Base-by-base conservation (phyloP, 169 alveolate species). In the Plasmodium berghei region DNA sequence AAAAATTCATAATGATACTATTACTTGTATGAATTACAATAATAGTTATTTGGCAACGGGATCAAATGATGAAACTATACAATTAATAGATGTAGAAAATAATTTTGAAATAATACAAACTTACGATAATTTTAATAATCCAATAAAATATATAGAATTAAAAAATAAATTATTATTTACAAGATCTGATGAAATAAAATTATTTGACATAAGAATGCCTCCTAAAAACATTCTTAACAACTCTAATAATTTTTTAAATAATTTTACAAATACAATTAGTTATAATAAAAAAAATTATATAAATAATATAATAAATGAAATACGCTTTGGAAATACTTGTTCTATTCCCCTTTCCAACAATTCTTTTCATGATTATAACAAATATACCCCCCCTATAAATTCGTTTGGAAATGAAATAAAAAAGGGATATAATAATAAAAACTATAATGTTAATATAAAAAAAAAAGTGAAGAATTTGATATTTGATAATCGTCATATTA, bases 61-160 rank as follows among this genome's bases (percentile, higher is more conserved):
- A 16, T 90, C 94, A 20, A 56, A 87, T 18, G 96, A 93, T 73
- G 96, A 93, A 72, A 91, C 96, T 5, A 85, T 93, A 49, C 90
- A 88, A 74, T 74, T 85, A 80, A 67, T 86, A 61, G 83, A 89
- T 73, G 46, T 86, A 1, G 93, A 93, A n/a, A 80, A 49, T 49
- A 61, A 89, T 40, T 92, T 89, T 56, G 80, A 67, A 16, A 61
- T 66, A 16, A 3, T 73, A 52, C 92, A 73, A 70, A 55, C 72
- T n/a, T 73, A 87, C n/a, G 92, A 87, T 20, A 55, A 71, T 20
- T 87, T 73, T 16, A 58, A 46, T 26, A 45, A 22, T 54, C 1
- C 80, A 8, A 83, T 74, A 3, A 72, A 59, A 9, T 55, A 73
- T 49, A 83, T 73, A 0, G 69, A 74, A 58, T 45, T 87, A 45